Evolutionary conservation across 768 basidiomycete genomes (phyloP).

Genomic region (Lentinula detonsa): DNA sequence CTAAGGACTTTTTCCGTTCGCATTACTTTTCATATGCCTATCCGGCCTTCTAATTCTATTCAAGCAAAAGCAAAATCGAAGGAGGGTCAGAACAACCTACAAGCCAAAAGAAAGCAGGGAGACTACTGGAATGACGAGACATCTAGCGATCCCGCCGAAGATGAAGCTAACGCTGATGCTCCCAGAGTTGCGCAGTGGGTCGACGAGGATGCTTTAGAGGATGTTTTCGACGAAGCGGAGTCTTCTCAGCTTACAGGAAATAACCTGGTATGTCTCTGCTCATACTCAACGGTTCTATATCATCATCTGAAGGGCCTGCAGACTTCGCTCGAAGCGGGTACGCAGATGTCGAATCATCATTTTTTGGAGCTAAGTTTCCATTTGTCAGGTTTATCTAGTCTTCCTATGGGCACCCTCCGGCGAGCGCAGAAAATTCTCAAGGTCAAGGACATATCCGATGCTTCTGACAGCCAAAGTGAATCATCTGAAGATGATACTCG

Average conservation of each 20-base stretch:
- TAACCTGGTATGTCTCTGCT: constrained; percentile 19
- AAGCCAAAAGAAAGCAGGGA: not conserved
- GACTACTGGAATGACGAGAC: not conserved
- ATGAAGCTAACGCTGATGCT: constrained; percentile 32
- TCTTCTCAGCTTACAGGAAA: constrained; percentile 18
- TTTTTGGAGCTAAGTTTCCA: not conserved
- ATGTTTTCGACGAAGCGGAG: constrained; percentile 24
- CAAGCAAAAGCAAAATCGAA: not conserved
- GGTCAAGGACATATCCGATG: constrained; percentile 31
- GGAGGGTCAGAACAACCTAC: too few relatives aligned
- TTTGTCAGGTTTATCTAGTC: constrained; percentile 45
- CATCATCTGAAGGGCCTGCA: constrained; percentile 7
- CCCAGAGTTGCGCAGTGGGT: constrained; percentile 61
- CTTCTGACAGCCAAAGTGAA: constrained; percentile 6
- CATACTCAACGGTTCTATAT: not conserved
- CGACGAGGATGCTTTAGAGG: constrained; percentile 40
- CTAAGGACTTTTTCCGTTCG: not conserved
- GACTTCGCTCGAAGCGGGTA: constrained; percentile 11
- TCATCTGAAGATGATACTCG: constrained; percentile 23
- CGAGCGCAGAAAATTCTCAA: constrained; percentile 56
- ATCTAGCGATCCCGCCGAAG: not conserved
- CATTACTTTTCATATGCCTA: not conserved
- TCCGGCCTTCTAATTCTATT: not conserved
- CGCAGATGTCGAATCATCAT: not conserved
- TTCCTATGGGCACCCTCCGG: constrained; percentile 62